Conservation (phyloP, 192 early-diverging fungal genomes). For the Coemansia sp. region DNA sequence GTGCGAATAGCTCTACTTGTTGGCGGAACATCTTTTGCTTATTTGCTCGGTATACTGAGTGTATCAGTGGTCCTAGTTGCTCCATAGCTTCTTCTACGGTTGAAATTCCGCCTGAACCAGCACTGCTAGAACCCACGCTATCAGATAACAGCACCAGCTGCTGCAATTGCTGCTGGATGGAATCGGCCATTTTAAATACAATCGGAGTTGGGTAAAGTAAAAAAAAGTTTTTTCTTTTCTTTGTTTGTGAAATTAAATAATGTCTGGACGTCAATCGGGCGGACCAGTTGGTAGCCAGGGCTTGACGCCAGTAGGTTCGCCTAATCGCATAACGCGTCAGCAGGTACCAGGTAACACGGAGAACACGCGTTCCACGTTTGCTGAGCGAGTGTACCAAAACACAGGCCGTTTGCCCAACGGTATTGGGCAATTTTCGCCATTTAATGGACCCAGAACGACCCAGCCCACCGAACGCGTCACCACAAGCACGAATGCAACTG, state of each 20-base stretch:
- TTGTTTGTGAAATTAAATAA: not conserved
- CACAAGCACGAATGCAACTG: too few species aligned
- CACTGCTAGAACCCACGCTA: constrained; percentile 32
- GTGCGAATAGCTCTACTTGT: constrained; percentile 76
- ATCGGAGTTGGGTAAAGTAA: too few species aligned
- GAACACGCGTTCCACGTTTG: constrained; percentile 25
- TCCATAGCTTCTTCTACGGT: constrained; percentile 68
- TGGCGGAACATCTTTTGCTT: constrained; percentile 87
- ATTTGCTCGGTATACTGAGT: constrained; percentile 80
- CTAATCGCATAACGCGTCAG: constrained; percentile 36
- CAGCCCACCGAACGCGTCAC: too few species aligned
- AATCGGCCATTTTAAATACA: constrained; percentile 39
- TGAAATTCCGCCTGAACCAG: constrained; percentile 20
- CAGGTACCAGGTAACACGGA: not conserved
- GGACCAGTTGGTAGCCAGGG: constrained; percentile 36
- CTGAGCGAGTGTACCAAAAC: constrained; percentile 46
- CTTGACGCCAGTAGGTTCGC: constrained; percentile 44
- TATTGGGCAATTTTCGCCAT: too few species aligned
- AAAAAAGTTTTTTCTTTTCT: constrained; percentile 5
- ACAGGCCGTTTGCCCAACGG: constrained; percentile 13
- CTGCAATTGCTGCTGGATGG: constrained; percentile 52
- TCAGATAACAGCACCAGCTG: constrained; percentile 52
- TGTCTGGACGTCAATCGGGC: constrained; percentile 13
- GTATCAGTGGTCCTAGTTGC: constrained; percentile 83
- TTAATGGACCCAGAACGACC: too few species aligned